These are phyloP conservation scores for Stenocarpella maydis DNA, from an alignment of 2,329 filamentous ascomycete species.

Conservation along the genomic window DNA sequence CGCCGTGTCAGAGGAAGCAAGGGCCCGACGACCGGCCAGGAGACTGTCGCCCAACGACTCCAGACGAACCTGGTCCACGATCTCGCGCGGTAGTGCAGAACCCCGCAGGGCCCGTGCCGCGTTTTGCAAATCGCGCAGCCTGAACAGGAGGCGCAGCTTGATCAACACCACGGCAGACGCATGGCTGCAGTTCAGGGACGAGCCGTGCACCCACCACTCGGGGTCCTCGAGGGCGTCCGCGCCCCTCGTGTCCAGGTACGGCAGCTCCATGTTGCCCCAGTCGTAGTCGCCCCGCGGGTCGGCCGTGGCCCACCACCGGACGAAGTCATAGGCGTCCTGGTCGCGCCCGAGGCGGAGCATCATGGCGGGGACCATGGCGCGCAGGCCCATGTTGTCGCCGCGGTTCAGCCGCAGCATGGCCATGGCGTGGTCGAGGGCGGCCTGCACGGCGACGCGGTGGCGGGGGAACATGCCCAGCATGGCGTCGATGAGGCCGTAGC, in stretches of 20 bases:
- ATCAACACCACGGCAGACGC: background rate
- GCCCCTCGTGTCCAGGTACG: slow-evolving; percentile 46
- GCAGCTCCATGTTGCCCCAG: slow-evolving; percentile 44
- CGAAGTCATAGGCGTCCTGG: slow-evolving; percentile 53
- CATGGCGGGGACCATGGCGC: slow-evolving; percentile 40
- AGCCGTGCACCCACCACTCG: background rate
- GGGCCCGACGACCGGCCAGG: background rate
- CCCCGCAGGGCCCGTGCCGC: background rate
- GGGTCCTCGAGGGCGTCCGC: slow-evolving; percentile 52
- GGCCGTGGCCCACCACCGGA: slow-evolving; percentile 54
- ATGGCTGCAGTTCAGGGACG: background rate
- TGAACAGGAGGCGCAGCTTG: background rate
- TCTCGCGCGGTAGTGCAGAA: background rate
- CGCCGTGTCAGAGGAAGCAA: background rate
- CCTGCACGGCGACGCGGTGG: slow-evolving; percentile 42
- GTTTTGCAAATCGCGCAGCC: background rate
- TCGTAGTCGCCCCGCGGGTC: slow-evolving; percentile 41
- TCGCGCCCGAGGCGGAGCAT: slow-evolving; percentile 44
- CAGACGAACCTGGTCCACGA: background rate
- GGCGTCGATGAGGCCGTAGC: slow-evolving; percentile 41
- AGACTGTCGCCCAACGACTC: background rate
- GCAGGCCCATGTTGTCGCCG: slow-evolving; percentile 38
- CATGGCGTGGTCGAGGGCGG: slow-evolving; percentile 24
- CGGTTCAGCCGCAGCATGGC: slow-evolving; percentile 34
- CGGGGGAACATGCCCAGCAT: slow-evolving; percentile 41